Percentiles rank a stretch among this genome's conserved stretches.
Evolutionary conservation across 176 grass and related monocot species (phyloP).

Genomic region (Otatea glauca): DNA sequence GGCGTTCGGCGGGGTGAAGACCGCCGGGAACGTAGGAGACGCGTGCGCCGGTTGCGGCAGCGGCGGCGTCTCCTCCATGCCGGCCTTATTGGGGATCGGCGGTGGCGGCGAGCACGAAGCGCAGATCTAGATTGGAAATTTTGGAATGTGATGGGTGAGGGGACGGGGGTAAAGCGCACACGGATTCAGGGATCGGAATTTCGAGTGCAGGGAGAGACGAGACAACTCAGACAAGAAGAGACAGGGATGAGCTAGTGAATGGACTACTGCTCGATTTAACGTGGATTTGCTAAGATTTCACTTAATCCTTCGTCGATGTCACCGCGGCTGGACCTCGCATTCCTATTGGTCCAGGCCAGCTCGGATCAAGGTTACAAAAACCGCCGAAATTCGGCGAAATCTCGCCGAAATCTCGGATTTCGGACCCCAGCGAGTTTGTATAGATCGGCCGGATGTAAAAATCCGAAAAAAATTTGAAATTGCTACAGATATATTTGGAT

Average conservation of each 20-base stretch:
- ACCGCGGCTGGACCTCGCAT: conserved; percentile 42
- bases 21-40: conserved; percentile 55
- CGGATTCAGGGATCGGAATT: conserved; percentile 23
- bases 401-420: too few species aligned
- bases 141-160: background rate
- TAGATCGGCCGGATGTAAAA: too few species aligned
- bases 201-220: background rate
- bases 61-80: conserved; percentile 61
- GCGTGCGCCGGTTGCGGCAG: conserved; percentile 47
- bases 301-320: conserved; percentile 29
- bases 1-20: conserved; percentile 43
- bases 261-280: conserved; percentile 17
- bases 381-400: too few species aligned
- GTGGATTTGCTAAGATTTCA: background rate
- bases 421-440: too few species aligned
- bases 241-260: conserved; percentile 1
- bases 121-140: conserved; percentile 39
- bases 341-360: conserved; percentile 25
- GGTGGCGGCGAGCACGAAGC: conserved; percentile 11
- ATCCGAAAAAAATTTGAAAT: too few species aligned
- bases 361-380: too few species aligned
- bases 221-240: background rate
- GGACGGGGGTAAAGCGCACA: background rate
- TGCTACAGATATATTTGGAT: too few species aligned
- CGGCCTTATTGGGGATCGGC: conserved; percentile 25